phyloP scores from a whole-genome alignment of 345 rosid genomes.

The Syzygium oleosum region DNA sequence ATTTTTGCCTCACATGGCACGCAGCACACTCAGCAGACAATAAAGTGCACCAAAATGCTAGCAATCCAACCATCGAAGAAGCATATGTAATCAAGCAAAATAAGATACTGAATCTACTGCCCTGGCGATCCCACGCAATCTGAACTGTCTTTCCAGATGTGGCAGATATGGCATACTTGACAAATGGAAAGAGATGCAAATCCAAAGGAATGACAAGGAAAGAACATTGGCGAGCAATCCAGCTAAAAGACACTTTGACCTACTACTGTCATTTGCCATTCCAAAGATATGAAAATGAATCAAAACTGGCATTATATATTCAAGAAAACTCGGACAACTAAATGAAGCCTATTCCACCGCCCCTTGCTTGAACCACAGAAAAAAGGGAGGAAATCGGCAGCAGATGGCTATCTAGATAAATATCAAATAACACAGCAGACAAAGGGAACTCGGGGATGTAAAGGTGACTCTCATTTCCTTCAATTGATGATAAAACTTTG shows the following conservation, averaged over 20 bases:
- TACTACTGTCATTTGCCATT: not conserved
- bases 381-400: not conserved
- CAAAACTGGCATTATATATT: not conserved
- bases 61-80: not conserved
- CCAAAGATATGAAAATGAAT: not conserved
- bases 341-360: not conserved
- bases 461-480: not conserved
- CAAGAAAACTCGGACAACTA: not conserved
- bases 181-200: not conserved
- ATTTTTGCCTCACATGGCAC: not conserved
- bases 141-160: not conserved
- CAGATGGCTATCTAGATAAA: not conserved
- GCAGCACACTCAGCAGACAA: not conserved
- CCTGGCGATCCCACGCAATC: not conserved
- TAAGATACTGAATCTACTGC: not conserved
- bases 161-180: not conserved
- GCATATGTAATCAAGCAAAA: not conserved
- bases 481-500: not conserved
- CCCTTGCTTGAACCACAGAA: not conserved
- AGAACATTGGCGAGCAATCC: not conserved
- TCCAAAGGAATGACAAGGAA: not conserved
- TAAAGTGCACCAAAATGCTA: not conserved
- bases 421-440: not conserved
- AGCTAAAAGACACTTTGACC: not conserved
- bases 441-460: not conserved